Base-by-base conservation (phyloP, 306 rosid genomes). In the Pyrus bretschneideri region DNA sequence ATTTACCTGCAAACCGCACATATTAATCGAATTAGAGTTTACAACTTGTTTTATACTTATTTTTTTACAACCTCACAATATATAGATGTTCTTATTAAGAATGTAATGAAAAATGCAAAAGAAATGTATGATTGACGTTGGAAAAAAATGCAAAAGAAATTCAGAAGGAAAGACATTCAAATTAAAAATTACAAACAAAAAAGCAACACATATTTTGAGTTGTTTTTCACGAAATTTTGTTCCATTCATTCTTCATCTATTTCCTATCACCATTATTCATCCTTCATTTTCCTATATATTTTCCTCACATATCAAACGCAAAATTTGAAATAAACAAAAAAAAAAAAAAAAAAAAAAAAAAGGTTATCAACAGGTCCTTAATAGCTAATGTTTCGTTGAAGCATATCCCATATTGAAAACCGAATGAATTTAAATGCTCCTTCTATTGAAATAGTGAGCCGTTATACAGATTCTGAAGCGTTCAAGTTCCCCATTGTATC, bases 401-500 rank as follows among this genome's bases (percentile, higher is more conserved):
- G 40, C 54, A 49, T 4, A 14, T 49, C 8, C 7, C 19, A 49
- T 1, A 1, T 15, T 46, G 3, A 49, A 14, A 49, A 14, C 19
- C 2, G 2, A 49, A 49, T 4, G 54, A 46, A 46, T 4, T 46
- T 13, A 46, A 46, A 13, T 46, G 18, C 17, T 12, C 1, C 2
- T 3, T 46, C 0, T 1, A 46, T 13, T 46, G 6, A 49, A 49
- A 6, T 5, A 49, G 9, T 49, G 1, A 2, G 1, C 1, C 1
- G 1, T 5, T 49, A 6, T 15, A 5, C 8, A 4, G 1, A 49
- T 0, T 5, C 0, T 49, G 1, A 15, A 17, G 15, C 3, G 9
- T 35, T 6, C 9, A 35, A 0, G 2, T 35, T 35, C 0, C 0
- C 0, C 0, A 0, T 35, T 0, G 2, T 35, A 35, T 35, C 0